These are phyloP conservation scores for Globisporangium emineosum DNA, from an alignment of 352 stramenopile genomes.

Conservation along the genomic window DNA sequence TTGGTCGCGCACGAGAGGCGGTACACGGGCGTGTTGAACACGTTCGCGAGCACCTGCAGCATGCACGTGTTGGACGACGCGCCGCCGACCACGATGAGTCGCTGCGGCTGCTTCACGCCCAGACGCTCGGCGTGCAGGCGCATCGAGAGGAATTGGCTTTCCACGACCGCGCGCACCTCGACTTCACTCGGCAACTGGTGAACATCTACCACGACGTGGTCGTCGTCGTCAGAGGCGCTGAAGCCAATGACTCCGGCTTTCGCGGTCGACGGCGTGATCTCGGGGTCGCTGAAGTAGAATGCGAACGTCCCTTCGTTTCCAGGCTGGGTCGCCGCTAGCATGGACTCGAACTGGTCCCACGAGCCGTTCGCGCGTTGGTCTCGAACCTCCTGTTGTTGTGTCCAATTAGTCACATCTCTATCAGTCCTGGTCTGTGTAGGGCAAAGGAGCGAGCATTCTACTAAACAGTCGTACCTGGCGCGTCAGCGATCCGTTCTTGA, in stretches of 20 bases:
- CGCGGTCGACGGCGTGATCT: slow-evolving; percentile 60
- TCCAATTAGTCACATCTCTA: background rate
- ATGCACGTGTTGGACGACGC: slow-evolving; percentile 53
- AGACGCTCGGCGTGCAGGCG: slow-evolving; percentile 53
- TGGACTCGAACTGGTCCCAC: slow-evolving; percentile 55
- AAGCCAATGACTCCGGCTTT: slow-evolving; percentile 49
- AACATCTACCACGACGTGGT: slow-evolving; percentile 12
- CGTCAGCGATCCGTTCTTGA: slow-evolving; percentile 81
- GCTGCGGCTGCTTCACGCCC: slow-evolving; percentile 38
- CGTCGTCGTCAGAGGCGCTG: slow-evolving; percentile 20
- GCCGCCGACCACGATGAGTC: slow-evolving; percentile 65
- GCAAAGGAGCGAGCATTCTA: background rate
- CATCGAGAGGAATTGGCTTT: slow-evolving; percentile 64
- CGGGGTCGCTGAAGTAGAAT: slow-evolving; percentile 63
- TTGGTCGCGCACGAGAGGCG: slow-evolving; percentile 37
- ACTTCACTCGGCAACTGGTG: slow-evolving; percentile 20
- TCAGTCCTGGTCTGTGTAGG: background rate
- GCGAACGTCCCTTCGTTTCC: slow-evolving; percentile 46
- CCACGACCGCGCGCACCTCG: slow-evolving; percentile 58
- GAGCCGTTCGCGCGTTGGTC: slow-evolving; percentile 35
- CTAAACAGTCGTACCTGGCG: slow-evolving; percentile 57
- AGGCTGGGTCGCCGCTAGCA: slow-evolving; percentile 34
- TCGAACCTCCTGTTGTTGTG: slow-evolving; percentile 30
- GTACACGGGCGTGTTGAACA: slow-evolving; percentile 57
- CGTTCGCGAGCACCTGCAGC: slow-evolving; percentile 56